Base-by-base conservation (phyloP, 345 rosid species). In the Linum trigynum region DNA sequence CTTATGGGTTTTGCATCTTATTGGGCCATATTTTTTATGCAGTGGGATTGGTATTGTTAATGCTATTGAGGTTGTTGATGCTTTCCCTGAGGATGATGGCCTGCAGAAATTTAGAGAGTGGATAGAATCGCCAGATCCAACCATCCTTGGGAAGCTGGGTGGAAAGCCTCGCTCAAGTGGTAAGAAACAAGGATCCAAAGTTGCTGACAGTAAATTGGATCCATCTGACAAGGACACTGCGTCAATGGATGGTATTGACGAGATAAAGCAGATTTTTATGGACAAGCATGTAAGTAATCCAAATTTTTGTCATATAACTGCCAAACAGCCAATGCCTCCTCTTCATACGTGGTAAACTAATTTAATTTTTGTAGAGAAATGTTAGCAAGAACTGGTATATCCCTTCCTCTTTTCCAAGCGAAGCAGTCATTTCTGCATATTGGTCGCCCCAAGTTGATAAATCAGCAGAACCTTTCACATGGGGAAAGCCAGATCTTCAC, bases 371-470 rank as follows among this genome's bases (percentile, higher is more conserved):
- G 43, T 75, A 92, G 98, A 88, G 98, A 79, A 92, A 92, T 67
- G 95, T 90, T 74, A 92, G 98, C 89, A 92, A 92, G 81, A 92
- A 92, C 75, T 92, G 99, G 99, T 90, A 92, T 70, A 75, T 92
- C 75, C 96, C 99, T 62, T 64, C 82, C 42, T 81, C 88, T 67
- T 92, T 92, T 72, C 99, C 99, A 39, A 92, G 97, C 73, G 97
- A 85, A 72, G 84, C 79, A 1, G 97, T 92, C 74, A 78, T 77
- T 69, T 80, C 88, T 67, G 99, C 96, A 40, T 92, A 92, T 79
- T 58, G 67, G 65, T 72, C 69, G 73, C 98, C 97, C 32, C 99
- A 88, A 90, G 95, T 92, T 74, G 99, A 92, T 66, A 83, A 75
- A 72, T 92, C 99, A 55, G 82, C 96, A 61, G 99, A 94, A 71